Base-by-base conservation (phyloP, 2,329 filamentous ascomycete genomes). In the Phaeosphaeriaceae sp. region DNA sequence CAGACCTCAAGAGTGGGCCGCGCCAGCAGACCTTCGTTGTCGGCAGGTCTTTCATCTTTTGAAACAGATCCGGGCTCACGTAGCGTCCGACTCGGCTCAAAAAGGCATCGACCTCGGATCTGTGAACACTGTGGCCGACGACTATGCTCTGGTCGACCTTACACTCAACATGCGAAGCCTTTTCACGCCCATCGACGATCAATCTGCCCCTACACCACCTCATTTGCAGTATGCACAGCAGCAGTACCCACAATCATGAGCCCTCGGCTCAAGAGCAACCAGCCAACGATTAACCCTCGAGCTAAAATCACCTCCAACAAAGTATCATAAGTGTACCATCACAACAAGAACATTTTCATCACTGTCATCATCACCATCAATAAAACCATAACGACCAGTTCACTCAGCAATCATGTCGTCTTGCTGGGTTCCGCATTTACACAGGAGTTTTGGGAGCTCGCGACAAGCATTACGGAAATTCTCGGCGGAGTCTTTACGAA, bases 81-180 rank as follows among this genome's bases (percentile, higher is more conserved):
- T 89, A 33, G 81, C 84, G 65, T 83, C 85, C 21, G 89, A 91
- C 67, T 86, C 85, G n/a, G 83, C 84, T 41, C 83, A 84, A 48
- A 83, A 87, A 64, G 89, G 89, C 22, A 86, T 90, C 67, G 87
- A 90, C 65, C 79, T 89, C 56, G 89, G 89, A 62, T 89, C 88
- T 31, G 84, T 91, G 25, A 87, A 85, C 63, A 85, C 89, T 54
- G 89, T 91, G 61, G 87, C 90, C 70, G 85, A 88, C 62, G 83
- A 85, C 57, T 91, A 88, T 71, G 89, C 87, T 7, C 79, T 86
- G 42, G 81, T 81, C 63, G 84, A 89, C 72, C 81, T 90, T 65
- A 90, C 87, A 7, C 81, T 91, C 60, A 86, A 91, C 76, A 90
- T 91, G 88, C 86, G 87, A 70, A 82, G 88, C 67, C 81, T 92